phyloP scores from a whole-genome alignment of 164 flowering plant genomes.

The Liquidambar formosana region DNA sequence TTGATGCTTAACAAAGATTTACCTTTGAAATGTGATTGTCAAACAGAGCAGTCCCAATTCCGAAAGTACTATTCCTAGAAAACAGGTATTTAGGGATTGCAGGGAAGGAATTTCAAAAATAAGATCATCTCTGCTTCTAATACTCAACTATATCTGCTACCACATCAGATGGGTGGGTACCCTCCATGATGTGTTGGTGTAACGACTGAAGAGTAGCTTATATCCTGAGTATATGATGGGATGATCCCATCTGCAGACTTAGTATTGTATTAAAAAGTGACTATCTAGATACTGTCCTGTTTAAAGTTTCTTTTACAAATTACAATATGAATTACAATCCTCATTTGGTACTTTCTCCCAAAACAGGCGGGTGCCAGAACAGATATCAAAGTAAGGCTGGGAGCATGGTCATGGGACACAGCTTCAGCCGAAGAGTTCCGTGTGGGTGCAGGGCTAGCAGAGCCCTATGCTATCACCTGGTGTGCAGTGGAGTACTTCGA shows the following conservation, averaged over 20 bases:
- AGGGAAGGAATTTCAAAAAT: not conserved
- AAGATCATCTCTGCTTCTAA: not conserved
- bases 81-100: not conserved
- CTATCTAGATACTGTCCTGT: not conserved
- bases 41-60: not conserved
- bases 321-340: not conserved
- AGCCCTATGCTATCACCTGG: slow-evolving; percentile 68
- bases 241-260: too few species aligned
- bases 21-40: too few species aligned
- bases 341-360: not conserved
- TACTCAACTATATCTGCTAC: too few species aligned
- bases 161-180: too few species aligned
- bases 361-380: slow-evolving; percentile 55
- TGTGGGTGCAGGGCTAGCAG: slow-evolving; percentile 80
- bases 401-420: slow-evolving; percentile 86
- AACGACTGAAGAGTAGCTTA: too few species aligned
- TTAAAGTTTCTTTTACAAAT: too few species aligned
- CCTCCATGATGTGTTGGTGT: too few species aligned
- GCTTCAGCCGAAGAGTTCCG: slow-evolving; percentile 70
- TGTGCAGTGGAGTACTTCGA: slow-evolving; percentile 85
- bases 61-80: not conserved
- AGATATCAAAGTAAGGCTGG: slow-evolving; percentile 50
- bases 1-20: not conserved
- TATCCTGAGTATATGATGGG: too few species aligned
- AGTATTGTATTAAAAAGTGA: too few species aligned